phyloP scores from a whole-genome alignment of 371 early-diverging fungal species.

The Gilbertella persicaria region DNA sequence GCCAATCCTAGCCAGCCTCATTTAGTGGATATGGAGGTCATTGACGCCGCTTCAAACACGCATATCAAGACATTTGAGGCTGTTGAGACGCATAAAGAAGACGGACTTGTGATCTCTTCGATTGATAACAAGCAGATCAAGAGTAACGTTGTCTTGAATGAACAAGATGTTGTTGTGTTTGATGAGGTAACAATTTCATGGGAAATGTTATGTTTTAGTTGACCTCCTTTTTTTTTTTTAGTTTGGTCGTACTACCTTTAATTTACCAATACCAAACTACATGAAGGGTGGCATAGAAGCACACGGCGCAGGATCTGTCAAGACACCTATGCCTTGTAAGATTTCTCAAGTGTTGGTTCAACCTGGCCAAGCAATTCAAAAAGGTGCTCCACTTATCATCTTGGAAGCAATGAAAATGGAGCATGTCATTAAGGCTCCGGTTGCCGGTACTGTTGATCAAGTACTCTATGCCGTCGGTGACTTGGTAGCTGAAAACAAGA shows the following conservation, averaged over 20 bases:
- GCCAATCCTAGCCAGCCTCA: slow-evolving; percentile 15
- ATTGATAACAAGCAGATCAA: slow-evolving; percentile 61
- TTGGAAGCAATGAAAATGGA: slow-evolving; percentile 99
- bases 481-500: slow-evolving; percentile 86
- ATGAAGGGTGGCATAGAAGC: slow-evolving; percentile 43
- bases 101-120: slow-evolving; percentile 55
- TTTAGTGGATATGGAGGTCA: slow-evolving; percentile 34
- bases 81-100: slow-evolving; percentile 34
- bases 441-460: slow-evolving; percentile 72
- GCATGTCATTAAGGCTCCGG: slow-evolving; percentile 89
- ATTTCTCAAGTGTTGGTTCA: slow-evolving; percentile 85
- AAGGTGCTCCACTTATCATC: slow-evolving; percentile 81
- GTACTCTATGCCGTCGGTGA: slow-evolving; percentile 85
- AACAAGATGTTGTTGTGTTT: slow-evolving; percentile 68
- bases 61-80: slow-evolving; percentile 28
- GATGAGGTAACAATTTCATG: slow-evolving; percentile 52
- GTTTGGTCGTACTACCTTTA: slow-evolving; percentile 61
- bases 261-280: slow-evolving; percentile 63
- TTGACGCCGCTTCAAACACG: slow-evolving; percentile 21
- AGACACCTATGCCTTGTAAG: slow-evolving; percentile 97
- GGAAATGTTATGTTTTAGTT: not conserved
- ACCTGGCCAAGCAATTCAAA: slow-evolving; percentile 82
- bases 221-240: slow-evolving; percentile 13
- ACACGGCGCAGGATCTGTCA: slow-evolving; percentile 70
- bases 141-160: slow-evolving; percentile 62